These are phyloP conservation scores for Mycena epipterygia DNA, from an alignment of 768 basidiomycete species.

Conservation along the genomic window DNA sequence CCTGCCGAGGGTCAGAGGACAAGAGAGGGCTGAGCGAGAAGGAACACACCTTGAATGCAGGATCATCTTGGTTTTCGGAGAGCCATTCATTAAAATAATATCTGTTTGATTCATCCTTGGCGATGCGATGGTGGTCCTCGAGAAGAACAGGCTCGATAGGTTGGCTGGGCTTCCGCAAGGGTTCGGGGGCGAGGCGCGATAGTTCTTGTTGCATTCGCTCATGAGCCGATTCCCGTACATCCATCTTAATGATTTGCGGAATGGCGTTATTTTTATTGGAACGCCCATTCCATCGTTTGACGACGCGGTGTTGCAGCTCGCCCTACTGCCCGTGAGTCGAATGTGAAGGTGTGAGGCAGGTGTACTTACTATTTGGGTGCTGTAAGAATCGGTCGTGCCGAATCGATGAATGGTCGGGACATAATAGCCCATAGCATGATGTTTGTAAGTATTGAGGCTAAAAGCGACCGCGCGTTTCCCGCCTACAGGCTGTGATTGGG, in stretches of 20 bases:
- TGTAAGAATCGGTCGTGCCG: conserved; percentile 53
- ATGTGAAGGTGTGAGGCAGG: neutral
- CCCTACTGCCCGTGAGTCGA: conserved; percentile 39
- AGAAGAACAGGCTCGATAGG: neutral
- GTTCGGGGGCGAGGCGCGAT: neutral
- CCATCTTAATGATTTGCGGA: conserved; percentile 40
- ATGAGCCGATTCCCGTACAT: conserved; percentile 11
- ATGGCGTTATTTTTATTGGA: conserved; percentile 40
- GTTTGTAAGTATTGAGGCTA: conserved; percentile 51
- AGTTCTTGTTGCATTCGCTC: conserved; percentile 13
- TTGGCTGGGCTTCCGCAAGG: neutral
- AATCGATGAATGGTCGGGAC: conserved; percentile 36
- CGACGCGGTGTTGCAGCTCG: conserved; percentile 47
- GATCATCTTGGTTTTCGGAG: neutral
- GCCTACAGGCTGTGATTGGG: neutral
- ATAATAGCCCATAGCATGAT: conserved; percentile 54
- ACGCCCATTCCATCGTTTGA: conserved; percentile 45
- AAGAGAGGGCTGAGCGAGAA: too few species aligned
- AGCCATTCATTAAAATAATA: neutral
- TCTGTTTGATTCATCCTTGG: neutral
- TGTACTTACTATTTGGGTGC: conserved; percentile 47
- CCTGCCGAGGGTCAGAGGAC: neutral
- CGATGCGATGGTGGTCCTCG: conserved; percentile 8
- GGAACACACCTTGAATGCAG: conserved; percentile 9
- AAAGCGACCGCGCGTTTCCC: conserved; percentile 28